Conservation (phyloP, 768 basidiomycete genomes). For the Russula lepida region DNA sequence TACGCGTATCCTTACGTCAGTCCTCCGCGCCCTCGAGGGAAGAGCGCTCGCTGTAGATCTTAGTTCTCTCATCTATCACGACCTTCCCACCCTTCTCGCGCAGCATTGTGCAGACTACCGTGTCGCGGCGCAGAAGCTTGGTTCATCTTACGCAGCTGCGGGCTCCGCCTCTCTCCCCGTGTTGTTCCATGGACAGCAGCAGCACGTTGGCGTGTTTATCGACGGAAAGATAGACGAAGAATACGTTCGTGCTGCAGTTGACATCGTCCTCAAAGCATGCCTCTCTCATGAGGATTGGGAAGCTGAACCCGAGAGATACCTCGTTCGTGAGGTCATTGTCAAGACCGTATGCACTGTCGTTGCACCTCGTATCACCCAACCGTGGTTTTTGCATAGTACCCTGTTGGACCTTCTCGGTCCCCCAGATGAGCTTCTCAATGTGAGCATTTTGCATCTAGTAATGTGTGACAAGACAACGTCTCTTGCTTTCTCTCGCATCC, state of each 20-base stretch:
- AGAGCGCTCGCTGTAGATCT: constrained; percentile 51
- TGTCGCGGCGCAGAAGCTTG: constrained; percentile 50
- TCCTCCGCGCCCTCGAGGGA: constrained; percentile 52
- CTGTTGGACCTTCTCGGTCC: constrained; percentile 60
- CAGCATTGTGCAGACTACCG: constrained; percentile 79
- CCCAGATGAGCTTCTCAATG: constrained; percentile 1
- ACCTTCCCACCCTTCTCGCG: constrained; percentile 55
- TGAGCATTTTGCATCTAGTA: not conserved
- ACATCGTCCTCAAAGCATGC: constrained; percentile 63
- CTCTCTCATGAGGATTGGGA: constrained; percentile 74
- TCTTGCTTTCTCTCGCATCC: not conserved
- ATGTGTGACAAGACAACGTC: not conserved
- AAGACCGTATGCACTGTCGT: constrained; percentile 54
- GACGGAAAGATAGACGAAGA: constrained; percentile 62
- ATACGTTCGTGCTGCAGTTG: constrained; percentile 73
- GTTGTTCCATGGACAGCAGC: constrained; percentile 75
- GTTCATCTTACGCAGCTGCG: constrained; percentile 62
- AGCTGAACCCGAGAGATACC: constrained; percentile 69
- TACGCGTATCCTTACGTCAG: constrained; percentile 45
- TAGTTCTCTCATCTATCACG: constrained; percentile 48
- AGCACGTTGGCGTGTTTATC: constrained; percentile 69
- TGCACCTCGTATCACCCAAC: constrained; percentile 61
- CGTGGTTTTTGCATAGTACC: constrained; percentile 80
- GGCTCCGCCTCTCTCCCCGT: constrained; percentile 52
- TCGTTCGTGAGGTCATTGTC: constrained; percentile 77